Base-by-base conservation (phyloP, 176 grass and related monocot species). In the Ananas comosus region DNA sequence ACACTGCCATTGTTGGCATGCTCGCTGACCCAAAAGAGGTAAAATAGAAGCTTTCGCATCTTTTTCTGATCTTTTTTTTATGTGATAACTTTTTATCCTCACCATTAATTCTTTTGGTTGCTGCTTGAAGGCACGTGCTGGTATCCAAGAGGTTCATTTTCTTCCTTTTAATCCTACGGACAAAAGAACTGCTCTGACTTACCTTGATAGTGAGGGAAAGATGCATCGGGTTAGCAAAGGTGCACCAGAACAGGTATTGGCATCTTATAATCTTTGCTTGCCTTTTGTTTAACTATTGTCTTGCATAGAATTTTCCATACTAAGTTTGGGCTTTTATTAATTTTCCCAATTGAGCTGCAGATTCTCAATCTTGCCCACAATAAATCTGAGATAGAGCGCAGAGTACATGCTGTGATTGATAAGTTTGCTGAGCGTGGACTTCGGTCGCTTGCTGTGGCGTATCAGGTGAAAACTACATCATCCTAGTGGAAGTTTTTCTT, bases 141-240 rank as follows among this genome's bases (percentile, higher is more conserved):
- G 82, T 79, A 29, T 96, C 76, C 84, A 81, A 85, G 91, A 96
- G 73, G 23, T 96, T 52, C 91, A 96, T 83, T 96, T 96, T 87
- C 84, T 96, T 47, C 91, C 91, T 3, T 96, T 96, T 69, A 96
- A 96, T 66, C 91, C 91, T 68, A 96, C 84, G 50, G 91, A 96
- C 77, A 96, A 96, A 74, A 87, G 91, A 74, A 96, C 91, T 64
- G 91, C 91, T 52, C 78, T 96, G 70, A 91, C 91, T 66, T 96
- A 96, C 70, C 69, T 90, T 6, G 91, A 96, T 65, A 67, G 21
- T 27, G 79, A 69, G 10, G 91, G 91, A 27, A 87, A 72, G 79
- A 91, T 91, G 87, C 84, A 91, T 72, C 91, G 91, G 65, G 91
- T 88, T 63, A 96, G 91, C 87, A 96, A 96, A 73, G 91, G 91